Evolutionary conservation across 2,329 filamentous ascomycete genomes (phyloP).

Genomic region (Arthrobotrys conoides): DNA sequence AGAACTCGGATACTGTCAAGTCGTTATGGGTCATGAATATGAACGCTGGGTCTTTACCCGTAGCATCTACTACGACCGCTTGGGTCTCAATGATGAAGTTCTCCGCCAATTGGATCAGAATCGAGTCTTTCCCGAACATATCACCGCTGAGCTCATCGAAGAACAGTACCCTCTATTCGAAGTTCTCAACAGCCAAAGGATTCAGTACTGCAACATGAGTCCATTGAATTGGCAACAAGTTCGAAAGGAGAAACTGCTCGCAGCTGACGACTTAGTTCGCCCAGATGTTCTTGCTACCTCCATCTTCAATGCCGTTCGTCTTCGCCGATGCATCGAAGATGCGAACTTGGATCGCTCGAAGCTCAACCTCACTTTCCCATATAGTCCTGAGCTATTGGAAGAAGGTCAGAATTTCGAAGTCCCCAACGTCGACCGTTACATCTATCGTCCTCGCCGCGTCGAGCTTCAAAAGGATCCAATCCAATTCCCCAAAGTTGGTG

Average conservation of each 20-base stretch:
- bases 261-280: slow-evolving; percentile 11
- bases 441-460: slow-evolving; percentile 46
- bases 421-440: slow-evolving; percentile 35
- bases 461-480: slow-evolving; percentile 35
- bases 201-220: slow-evolving; percentile 49
- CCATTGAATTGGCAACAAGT: slow-evolving; percentile 50
- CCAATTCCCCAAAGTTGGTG: background rate
- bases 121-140: slow-evolving; percentile 30
- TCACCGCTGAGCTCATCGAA: slow-evolving; percentile 36
- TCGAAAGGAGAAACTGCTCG: slow-evolving; percentile 33
- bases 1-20: slow-evolving; percentile 37
- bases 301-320: slow-evolving; percentile 42
- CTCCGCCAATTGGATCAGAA: slow-evolving; percentile 10
- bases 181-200: slow-evolving; percentile 33
- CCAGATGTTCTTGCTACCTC: slow-evolving; percentile 36
- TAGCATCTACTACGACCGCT: slow-evolving; percentile 50
- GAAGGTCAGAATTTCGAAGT: slow-evolving; percentile 22
- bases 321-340: slow-evolving; percentile 36
- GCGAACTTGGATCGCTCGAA: background rate
- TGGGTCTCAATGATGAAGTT: slow-evolving; percentile 20
- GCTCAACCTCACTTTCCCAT: slow-evolving; percentile 31
- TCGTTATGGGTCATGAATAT: slow-evolving; percentile 48
- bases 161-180: slow-evolving; percentile 40
- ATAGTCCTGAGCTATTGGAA: slow-evolving; percentile 3
- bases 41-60: slow-evolving; percentile 43